Evolutionary conservation across 1,139 yeast species (phyloP), one percentile per base, ranked within the genome.

Genomic region (Suhomyces yuchorum): DNA sequence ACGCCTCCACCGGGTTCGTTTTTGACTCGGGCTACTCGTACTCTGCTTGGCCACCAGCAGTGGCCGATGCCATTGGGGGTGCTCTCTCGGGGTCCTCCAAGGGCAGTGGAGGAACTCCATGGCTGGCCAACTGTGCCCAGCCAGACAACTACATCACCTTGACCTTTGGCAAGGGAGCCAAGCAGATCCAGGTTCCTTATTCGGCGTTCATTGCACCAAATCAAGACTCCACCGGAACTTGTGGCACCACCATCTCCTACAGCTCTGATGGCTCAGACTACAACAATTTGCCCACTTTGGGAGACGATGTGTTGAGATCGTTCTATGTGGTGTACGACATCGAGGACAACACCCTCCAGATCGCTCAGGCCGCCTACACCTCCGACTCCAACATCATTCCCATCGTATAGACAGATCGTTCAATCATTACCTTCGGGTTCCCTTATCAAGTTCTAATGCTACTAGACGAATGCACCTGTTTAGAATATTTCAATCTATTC

Each of bases 301-400:
- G 65, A 3, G 59, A 56, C 44, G 50, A 53, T 37, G 52, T 61
- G 46, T 57, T 63, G 44, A 57, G 66, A 36, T 47, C 51, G 37
- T 60, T 60, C n/a, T 63, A 64, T 47, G 49, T 57, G 23, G 64
- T 61, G 14, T 63, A 56, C 46, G 62, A 65, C 42, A 44, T 59
- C 33, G 63, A 60, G 19, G 52, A 56, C 39, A 46, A 54, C 40
- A 40, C 39, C 32, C 51, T 62, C 9, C 52, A 58, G 11, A 42
- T 64, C 43, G 66, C 64, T 5, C 63, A 59, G 39, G 60, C 56
- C 3, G 46, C 36, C 20, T 56, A 42, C 46, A 47, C 53, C 19
- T 18, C 49, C 12, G 57, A 48, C 33, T 45, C 56, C 23, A 22
- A 51, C 33, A 45, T 52, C 40, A 49, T 17, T 26, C 14, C 34